Base-by-base conservation (phyloP, 108 stramenopile species). In the Asterionellopsis glacialis region DNA sequence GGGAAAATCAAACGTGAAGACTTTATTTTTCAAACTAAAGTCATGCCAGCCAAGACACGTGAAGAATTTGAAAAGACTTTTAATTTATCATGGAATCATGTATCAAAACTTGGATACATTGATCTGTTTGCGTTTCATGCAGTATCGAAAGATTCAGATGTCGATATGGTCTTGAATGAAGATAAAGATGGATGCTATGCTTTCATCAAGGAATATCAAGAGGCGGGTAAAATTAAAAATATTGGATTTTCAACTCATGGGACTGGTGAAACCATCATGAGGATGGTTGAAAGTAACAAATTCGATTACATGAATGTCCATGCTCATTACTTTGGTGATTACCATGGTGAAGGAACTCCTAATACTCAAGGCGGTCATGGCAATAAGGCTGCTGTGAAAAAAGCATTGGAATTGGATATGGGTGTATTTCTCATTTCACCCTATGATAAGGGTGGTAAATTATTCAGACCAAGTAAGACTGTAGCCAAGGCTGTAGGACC, bases 201-300 rank as follows among this genome's bases (percentile, higher is more conserved):
- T 26, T 59, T 72, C n/a, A 75, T 70, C 3, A 42, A 72, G 26
- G 70, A 68, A 24, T 61, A 70, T 38, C 55, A 80, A 50, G 55
- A 45, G 43, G 74, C 76, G 40, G 81, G 83, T 0, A 82, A 70
- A 51, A 75, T 88, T 14, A 57, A 58, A n/a, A 74, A 79, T 55
- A 68, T 90, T 61, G 88, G 88, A 28, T 90, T 90, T 72, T 76
- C 74, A 41, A 90, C 85, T 13, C 88, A 90, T 70, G 88, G 77
- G 0, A 56, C 73, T 16, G 79, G 80, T n/a, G 74, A 80, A 16
- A 47, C 48, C 43, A 87, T 90, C 45, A 60, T 84, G 76, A 72
- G 64, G 39, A 55, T 81, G 59, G 79, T 90, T 56, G 63, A 79
- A 12, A 68, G 79, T 9, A 49, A 83, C 11, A 80, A 77, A 28